Evolutionary conservation across 768 basidiomycete species (phyloP).

Genomic region (Trametes cubensis): DNA sequence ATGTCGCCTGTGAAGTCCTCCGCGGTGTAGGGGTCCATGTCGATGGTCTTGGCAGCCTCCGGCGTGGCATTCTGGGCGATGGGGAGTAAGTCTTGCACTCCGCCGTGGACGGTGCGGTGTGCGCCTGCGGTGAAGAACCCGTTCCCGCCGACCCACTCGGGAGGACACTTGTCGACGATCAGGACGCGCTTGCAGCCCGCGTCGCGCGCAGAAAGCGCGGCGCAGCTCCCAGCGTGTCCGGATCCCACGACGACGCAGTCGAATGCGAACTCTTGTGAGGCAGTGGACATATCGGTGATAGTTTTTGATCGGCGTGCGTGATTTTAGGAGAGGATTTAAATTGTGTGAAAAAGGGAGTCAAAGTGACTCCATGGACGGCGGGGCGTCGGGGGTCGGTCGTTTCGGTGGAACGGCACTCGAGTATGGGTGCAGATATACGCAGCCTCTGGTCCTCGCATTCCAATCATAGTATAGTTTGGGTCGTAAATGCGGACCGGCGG

Average conservation of each 20-base stretch:
- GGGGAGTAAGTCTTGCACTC: conserved; percentile 60
- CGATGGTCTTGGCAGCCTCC: conserved; percentile 49
- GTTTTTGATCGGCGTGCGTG: neutral
- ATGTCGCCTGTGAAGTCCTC: conserved; percentile 60
- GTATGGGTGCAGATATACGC: conserved; percentile 9
- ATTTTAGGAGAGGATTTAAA: neutral
- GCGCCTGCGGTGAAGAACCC: conserved; percentile 75
- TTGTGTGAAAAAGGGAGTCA: neutral
- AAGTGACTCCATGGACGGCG: neutral
- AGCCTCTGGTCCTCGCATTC: neutral
- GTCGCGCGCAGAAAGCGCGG: conserved; percentile 62
- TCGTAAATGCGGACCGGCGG: conserved; percentile 7
- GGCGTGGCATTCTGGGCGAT: conserved; percentile 52
- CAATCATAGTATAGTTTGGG: conserved; percentile 7
- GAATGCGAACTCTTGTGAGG: conserved; percentile 21
- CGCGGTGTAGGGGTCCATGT: conserved; percentile 59
- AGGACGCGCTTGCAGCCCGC: conserved; percentile 63
- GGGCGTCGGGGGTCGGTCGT: neutral
- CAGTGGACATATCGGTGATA: conserved; percentile 18
- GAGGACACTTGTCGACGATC: conserved; percentile 65
- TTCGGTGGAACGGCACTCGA: neutral
- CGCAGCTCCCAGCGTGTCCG: conserved; percentile 68
- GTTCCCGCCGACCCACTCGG: conserved; percentile 69
- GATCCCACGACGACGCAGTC: conserved; percentile 69
- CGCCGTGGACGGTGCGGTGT: conserved; percentile 62